phyloP scores from a whole-genome alignment of 768 basidiomycete genomes.

The Leccinum longicurvipes region DNA sequence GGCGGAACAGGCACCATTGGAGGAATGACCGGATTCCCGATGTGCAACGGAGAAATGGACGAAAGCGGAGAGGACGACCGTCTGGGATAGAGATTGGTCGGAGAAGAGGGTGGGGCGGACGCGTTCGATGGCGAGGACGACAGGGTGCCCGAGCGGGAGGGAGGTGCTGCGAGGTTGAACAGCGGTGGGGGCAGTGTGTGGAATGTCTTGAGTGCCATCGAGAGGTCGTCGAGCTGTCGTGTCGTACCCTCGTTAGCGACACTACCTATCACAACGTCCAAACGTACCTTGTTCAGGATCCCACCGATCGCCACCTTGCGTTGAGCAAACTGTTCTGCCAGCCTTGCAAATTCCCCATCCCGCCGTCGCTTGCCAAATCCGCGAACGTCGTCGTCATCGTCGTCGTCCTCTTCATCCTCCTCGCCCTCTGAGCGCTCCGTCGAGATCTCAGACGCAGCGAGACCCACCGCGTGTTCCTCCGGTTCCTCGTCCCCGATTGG shows the following conservation, averaged over 20 bases:
- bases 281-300: slow-evolving; percentile 68
- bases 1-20: slow-evolving; percentile 15
- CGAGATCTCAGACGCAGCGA: slow-evolving; percentile 22
- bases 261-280: neutral
- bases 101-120: slow-evolving; percentile 18
- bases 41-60: slow-evolving; percentile 9
- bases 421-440: slow-evolving; percentile 33
- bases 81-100: neutral
- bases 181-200: slow-evolving; percentile 42
- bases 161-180: slow-evolving; percentile 31
- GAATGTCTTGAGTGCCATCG: slow-evolving; percentile 38
- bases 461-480: slow-evolving; percentile 17
- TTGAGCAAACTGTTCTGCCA: slow-evolving; percentile 66
- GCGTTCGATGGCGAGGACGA: slow-evolving; percentile 24
- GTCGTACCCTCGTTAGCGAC: neutral
- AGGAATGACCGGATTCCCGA: neutral
- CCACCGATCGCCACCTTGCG: slow-evolving; percentile 64
- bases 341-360: slow-evolving; percentile 65
- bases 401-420: slow-evolving; percentile 32
- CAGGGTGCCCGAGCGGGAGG: slow-evolving; percentile 31
- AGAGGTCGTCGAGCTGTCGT: slow-evolving; percentile 30
- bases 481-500: slow-evolving; percentile 28
- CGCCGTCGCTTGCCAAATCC: slow-evolving; percentile 52
- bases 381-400: slow-evolving; percentile 46
- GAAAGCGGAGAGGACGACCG: slow-evolving; percentile 4